phyloP scores from a whole-genome alignment of 2,329 filamentous ascomycete species.

The Pseudogymnoascus sp. region DNA sequence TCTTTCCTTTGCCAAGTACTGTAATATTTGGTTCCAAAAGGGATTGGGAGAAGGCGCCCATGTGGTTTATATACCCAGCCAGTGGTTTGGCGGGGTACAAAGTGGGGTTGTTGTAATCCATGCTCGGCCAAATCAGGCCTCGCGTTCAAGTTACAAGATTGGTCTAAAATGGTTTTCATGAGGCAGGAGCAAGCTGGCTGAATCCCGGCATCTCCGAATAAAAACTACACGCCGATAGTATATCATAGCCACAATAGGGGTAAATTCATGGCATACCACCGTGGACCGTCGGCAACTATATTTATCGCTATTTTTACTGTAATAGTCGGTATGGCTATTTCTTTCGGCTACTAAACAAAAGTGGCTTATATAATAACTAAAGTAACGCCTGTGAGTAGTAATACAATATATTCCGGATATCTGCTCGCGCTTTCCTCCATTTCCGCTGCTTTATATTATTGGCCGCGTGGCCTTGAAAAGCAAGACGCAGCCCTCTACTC shows the following conservation, averaged over 20 bases:
- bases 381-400: too few relatives aligned
- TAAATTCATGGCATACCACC: background rate
- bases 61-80: background rate
- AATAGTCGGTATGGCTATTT: too few relatives aligned
- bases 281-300: too few relatives aligned
- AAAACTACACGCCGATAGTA: background rate
- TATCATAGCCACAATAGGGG: background rate
- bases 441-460: background rate
- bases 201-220: background rate
- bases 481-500: slow-evolving; percentile 33
- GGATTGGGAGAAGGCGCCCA: background rate
- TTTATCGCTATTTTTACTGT: too few relatives aligned
- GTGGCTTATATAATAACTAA: too few relatives aligned
- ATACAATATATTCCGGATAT: background rate
- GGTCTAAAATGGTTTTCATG: background rate
- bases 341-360: too few relatives aligned
- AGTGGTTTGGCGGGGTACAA: background rate
- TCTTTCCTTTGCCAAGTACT: background rate
- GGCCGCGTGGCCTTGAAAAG: slow-evolving; percentile 33
- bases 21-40: background rate
- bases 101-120: background rate
- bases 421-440: background rate
- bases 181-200: background rate
- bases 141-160: background rate
- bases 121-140: background rate